Conservation (phyloP, 192 early-diverging fungal species). For the Coemansia nantahalensis region DNA sequence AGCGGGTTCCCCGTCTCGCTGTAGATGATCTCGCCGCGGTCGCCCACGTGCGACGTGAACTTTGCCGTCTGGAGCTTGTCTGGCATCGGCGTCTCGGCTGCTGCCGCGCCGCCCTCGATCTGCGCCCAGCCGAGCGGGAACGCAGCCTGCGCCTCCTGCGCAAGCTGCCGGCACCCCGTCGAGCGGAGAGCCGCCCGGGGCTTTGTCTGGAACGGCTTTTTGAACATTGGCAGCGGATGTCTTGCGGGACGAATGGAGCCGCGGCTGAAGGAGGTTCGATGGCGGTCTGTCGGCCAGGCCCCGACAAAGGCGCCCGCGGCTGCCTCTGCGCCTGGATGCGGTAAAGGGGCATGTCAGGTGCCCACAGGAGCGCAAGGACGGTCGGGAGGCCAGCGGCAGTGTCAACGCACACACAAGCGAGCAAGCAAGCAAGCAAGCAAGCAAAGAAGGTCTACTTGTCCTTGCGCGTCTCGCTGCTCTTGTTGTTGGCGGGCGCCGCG, state of each 20-base stretch:
- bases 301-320: too few relatives aligned
- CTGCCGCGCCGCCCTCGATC: slow-evolving; percentile 24
- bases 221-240: slow-evolving; percentile 73
- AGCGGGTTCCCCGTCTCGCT: slow-evolving; percentile 59
- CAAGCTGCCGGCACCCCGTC: slow-evolving; percentile 65
- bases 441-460: slow-evolving; percentile 14
- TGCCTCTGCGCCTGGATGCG: too few relatives aligned
- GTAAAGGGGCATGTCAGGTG: too few relatives aligned
- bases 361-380: too few relatives aligned
- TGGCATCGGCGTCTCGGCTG: slow-evolving; percentile 31
- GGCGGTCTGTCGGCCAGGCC: too few relatives aligned
- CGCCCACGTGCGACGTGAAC: slow-evolving; percentile 63
- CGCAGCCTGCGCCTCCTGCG: slow-evolving; percentile 57
- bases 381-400: too few relatives aligned
- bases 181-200: slow-evolving; percentile 64
- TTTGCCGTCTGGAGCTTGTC: slow-evolving; percentile 62
- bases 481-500: slow-evolving; percentile 3
- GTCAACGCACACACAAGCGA: too few relatives aligned
- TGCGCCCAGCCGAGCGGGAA: slow-evolving; percentile 41
- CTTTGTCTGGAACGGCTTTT: slow-evolving; percentile 71
- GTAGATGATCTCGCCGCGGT: slow-evolving; percentile 63
- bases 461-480: slow-evolving; percentile 24
- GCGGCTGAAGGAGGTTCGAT: too few relatives aligned
- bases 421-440: neutral
- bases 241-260: too few relatives aligned